phyloP scores from a whole-genome alignment of 2,329 filamentous ascomycete genomes.

The Nigrospora oryzae region DNA sequence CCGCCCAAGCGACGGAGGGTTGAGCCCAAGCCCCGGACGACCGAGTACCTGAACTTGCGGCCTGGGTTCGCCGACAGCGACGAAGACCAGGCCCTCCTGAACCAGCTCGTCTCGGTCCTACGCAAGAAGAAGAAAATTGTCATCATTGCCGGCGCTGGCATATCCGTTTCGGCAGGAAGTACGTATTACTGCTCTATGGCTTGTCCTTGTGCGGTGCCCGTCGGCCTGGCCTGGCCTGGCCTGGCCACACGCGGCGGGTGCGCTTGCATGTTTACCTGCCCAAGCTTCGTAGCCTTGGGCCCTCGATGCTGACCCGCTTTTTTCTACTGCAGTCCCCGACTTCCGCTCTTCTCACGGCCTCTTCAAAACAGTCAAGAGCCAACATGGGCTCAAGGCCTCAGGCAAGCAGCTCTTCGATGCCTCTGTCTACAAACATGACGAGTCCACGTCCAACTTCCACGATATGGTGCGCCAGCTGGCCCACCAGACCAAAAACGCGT shows the following conservation, averaged over 20 bases:
- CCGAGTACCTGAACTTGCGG: slow-evolving; percentile 70
- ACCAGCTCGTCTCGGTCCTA: slow-evolving; percentile 64
- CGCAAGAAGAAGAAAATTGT: slow-evolving; percentile 94
- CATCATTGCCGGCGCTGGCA: slow-evolving; percentile 90
- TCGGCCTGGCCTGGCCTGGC: too few species aligned
- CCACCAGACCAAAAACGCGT: slow-evolving; percentile 64
- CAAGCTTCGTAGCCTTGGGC: not conserved
- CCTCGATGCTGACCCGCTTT: slow-evolving; percentile 12
- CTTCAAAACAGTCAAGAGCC: slow-evolving; percentile 74
- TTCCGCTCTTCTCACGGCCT: slow-evolving; percentile 88
- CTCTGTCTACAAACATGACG: slow-evolving; percentile 90
- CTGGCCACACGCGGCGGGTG: too few species aligned
- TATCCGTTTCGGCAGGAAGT: slow-evolving; percentile 89
- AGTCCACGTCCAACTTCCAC: slow-evolving; percentile 84
- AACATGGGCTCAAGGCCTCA: slow-evolving; percentile 86
- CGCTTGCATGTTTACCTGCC: too few species aligned
- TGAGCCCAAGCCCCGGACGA: slow-evolving; percentile 56
- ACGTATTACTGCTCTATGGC: slow-evolving; percentile 14
- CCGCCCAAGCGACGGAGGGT: slow-evolving; percentile 71
- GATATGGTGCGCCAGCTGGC: slow-evolving; percentile 91
- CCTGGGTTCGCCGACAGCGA: slow-evolving; percentile 38
- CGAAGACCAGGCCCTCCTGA: slow-evolving; percentile 50
- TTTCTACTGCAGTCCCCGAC: slow-evolving; percentile 61
- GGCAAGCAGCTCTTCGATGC: slow-evolving; percentile 96
- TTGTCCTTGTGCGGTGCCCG: slow-evolving; percentile 3